Conservation (phyloP, 257 asterid genomes). For the Ophiorrhiza pumila region DNA sequence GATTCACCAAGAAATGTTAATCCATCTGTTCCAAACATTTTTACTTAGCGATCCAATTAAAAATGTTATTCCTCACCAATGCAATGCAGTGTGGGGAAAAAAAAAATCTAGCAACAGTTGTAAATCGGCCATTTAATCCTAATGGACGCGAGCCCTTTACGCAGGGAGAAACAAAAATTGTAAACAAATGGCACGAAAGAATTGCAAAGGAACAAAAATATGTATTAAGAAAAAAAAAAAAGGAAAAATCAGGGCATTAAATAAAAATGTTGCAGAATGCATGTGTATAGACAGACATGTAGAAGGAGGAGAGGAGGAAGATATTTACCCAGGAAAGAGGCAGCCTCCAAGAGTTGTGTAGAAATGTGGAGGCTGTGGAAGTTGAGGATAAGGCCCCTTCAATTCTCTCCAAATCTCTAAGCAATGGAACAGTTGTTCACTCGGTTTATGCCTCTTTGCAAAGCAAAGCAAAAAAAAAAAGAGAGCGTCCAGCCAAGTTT, state of each 20-base stretch:
- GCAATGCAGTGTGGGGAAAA: background rate
- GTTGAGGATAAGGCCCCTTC: slow-evolving; percentile 13
- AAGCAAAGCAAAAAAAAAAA: no score
- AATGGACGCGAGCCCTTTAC: background rate
- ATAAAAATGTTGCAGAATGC: background rate
- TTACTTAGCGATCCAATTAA: no score
- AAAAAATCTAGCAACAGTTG: background rate
- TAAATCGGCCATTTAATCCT: background rate
- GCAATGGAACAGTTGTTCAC: slow-evolving; percentile 1
- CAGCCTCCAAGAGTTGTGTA: background rate
- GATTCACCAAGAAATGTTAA: background rate
- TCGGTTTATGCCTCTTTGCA: background rate
- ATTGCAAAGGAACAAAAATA: no score
- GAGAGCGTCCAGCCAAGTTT: no score
- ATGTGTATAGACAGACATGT: background rate
- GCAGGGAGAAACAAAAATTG: background rate
- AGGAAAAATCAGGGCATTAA: background rate
- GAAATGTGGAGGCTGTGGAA: slow-evolving; percentile 1
- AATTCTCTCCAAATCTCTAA: background rate
- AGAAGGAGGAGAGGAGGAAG: background rate
- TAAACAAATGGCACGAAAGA: no score
- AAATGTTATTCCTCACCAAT: background rate
- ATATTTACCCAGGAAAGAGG: background rate
- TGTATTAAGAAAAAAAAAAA: background rate
- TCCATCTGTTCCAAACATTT: background rate